These are phyloP conservation scores for Linnemannia schmuckeri DNA, from an alignment of 192 early-diverging fungal genomes.

Conservation along the genomic window DNA sequence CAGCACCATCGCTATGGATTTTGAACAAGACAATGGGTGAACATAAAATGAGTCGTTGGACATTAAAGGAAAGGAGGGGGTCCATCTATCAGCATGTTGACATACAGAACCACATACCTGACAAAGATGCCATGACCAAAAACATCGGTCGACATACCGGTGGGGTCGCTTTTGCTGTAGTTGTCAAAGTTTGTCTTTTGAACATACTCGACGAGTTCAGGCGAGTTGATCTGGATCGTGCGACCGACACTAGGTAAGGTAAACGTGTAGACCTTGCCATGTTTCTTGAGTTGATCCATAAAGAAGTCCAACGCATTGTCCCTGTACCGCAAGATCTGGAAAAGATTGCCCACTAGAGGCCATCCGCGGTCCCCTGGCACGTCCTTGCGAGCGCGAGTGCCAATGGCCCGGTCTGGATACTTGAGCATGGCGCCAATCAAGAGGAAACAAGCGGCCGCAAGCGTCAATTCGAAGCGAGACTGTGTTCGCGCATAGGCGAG, in stretches of 20 bases:
- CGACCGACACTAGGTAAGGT: slow-evolving; percentile 39
- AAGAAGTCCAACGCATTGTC: slow-evolving; percentile 9
- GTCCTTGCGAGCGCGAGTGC: slow-evolving; percentile 24
- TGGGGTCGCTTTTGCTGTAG: slow-evolving; percentile 31
- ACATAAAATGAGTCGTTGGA: too few species aligned
- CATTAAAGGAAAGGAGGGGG: too few species aligned
- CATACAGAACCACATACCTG: slow-evolving; percentile 4
- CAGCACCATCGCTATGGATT: slow-evolving; percentile 48
- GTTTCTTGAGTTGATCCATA: not conserved
- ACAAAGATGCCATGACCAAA: slow-evolving; percentile 68
- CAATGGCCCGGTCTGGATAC: slow-evolving; percentile 37
- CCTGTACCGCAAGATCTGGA: not conserved
- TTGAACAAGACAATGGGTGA: too few species aligned
- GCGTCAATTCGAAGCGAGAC: too few species aligned
- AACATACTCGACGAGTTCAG: slow-evolving; percentile 38
- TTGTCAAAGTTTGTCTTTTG: slow-evolving; percentile 36
- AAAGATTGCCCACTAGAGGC: slow-evolving; percentile 30
- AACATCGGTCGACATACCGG: slow-evolving; percentile 30
- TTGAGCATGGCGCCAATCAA: slow-evolving; percentile 27
- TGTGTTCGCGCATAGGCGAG: too few species aligned
- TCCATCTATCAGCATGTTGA: too few species aligned
- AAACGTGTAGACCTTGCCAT: slow-evolving; percentile 23
- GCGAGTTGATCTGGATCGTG: slow-evolving; percentile 21
- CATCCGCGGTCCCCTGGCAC: slow-evolving; percentile 16
- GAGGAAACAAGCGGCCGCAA: too few species aligned